Percentiles rank a stretch among this genome's conserved stretches.
Evolutionary conservation across 352 stramenopile species (phyloP).

Genomic region (Phytophthora fragariae): DNA sequence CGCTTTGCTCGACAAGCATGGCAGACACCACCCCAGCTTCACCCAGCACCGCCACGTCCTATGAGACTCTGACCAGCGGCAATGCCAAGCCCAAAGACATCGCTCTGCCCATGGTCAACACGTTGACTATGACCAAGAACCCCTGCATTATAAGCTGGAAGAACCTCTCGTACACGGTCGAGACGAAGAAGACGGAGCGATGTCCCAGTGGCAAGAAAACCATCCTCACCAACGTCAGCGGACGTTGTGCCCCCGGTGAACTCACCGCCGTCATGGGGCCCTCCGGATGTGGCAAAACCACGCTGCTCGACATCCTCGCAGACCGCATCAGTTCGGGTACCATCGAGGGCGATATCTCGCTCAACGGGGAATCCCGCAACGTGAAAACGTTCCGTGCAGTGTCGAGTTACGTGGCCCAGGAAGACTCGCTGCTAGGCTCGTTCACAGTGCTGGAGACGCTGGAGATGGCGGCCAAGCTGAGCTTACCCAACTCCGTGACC

Average conservation of each 20-base stretch:
- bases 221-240: constrained; percentile 66
- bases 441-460: constrained; percentile 78
- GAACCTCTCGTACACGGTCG: constrained; percentile 28
- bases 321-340: constrained; percentile 44
- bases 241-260: constrained; percentile 58
- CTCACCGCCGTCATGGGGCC: constrained; percentile 75
- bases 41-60: constrained; percentile 19
- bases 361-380: constrained; percentile 55
- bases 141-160: constrained; percentile 34
- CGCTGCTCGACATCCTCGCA: constrained; percentile 70
- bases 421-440: constrained; percentile 63
- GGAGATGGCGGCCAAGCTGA: constrained; percentile 65
- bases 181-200: constrained; percentile 24
- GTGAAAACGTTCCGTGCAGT: constrained; percentile 50
- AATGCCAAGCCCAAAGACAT: constrained; percentile 11
- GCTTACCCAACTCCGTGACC: constrained; percentile 47
- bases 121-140: constrained; percentile 10
- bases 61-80: constrained; percentile 7
- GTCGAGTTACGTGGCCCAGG: constrained; percentile 68
- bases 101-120: constrained; percentile 8
- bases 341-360: constrained; percentile 48
- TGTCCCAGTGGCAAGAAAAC: constrained; percentile 39
- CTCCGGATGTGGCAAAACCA: constrained; percentile 69
- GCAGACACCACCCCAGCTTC: constrained; percentile 16
- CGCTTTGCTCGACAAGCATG: constrained; percentile 12